These are phyloP conservation scores for Hymenoscyphus fraxineus DNA, from an alignment of 2,329 filamentous ascomycete genomes.

Conservation along the genomic window DNA sequence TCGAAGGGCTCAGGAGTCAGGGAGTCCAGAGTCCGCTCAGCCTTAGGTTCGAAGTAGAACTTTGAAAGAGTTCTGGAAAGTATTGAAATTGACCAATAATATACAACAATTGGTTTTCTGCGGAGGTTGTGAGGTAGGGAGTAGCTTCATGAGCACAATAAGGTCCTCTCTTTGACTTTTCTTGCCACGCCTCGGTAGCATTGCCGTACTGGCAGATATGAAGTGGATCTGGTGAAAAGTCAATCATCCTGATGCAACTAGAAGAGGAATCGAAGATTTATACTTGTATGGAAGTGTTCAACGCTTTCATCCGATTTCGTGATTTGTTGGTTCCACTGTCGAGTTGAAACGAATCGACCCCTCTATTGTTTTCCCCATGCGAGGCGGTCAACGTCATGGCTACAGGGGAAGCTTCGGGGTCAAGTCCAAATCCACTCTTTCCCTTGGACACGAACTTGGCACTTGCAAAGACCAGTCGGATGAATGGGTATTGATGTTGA, in stretches of 20 bases:
- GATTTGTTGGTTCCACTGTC: not conserved
- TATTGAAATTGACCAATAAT: not conserved
- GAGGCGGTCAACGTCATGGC: not conserved
- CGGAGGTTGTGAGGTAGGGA: not conserved
- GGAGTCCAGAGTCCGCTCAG: not conserved
- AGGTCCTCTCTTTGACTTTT: not conserved
- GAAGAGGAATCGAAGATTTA: not conserved
- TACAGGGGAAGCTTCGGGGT: constrained; percentile 1
- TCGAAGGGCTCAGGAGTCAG: not conserved
- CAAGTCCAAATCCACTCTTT: not conserved
- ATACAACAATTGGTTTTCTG: not conserved
- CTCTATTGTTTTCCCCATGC: not conserved
- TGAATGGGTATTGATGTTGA: not conserved
- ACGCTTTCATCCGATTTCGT: not conserved
- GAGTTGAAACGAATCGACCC: not conserved
- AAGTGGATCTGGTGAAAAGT: not conserved
- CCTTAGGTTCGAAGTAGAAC: not conserved
- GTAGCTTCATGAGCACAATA: not conserved
- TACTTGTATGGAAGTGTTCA: not conserved
- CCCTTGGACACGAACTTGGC: not conserved
- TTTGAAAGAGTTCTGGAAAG: not conserved
- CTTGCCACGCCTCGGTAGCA: not conserved
- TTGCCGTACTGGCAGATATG: not conserved
- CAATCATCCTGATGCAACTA: not conserved
- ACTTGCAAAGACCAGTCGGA: not conserved